Percentiles rank a stretch among this genome's conserved stretches.
Conservation (phyloP, 2,329 filamentous ascomycete genomes). For the Microcera coccophila region DNA sequence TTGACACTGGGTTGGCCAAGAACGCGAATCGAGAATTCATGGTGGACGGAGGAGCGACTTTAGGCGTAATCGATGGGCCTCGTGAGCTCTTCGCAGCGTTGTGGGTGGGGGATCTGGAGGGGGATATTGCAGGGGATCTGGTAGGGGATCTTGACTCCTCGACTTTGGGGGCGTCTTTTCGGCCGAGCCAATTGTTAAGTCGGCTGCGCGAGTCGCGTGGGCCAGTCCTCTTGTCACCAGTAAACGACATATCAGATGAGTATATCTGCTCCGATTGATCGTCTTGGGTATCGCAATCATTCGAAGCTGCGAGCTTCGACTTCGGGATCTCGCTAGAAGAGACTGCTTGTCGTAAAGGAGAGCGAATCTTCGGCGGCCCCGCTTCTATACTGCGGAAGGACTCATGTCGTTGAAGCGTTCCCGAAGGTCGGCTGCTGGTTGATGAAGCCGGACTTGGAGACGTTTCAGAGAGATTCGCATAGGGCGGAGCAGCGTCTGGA, state of each 20-base stretch:
- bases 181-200: constrained; percentile 23
- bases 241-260: constrained; percentile 33
- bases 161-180: constrained; percentile 10
- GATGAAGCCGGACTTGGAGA: constrained; percentile 4
- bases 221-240: constrained; percentile 26
- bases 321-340: constrained; percentile 20
- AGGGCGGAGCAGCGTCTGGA: constrained; percentile 10
- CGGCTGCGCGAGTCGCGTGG: constrained; percentile 14
- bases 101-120: constrained; percentile 9
- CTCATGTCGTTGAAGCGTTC: constrained; percentile 21
- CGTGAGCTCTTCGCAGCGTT: constrained; percentile 7
- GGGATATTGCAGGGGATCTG: constrained; percentile 1
- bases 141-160: constrained; percentile 11
- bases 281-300: constrained; percentile 1
- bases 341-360: constrained; percentile 30
- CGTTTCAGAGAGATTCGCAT: constrained; percentile 5
- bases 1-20: constrained; percentile 44
- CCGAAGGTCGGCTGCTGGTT: constrained; percentile 17
- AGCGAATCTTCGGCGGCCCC: constrained; percentile 28
- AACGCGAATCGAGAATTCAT: constrained; percentile 43
- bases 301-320: constrained; percentile 10
- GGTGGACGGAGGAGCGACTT: constrained; percentile 27
- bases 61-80: constrained; percentile 31
- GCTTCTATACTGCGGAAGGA: constrained; percentile 24
- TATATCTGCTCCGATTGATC: constrained; percentile 21